These are phyloP conservation scores for Chaetomium sp. DNA, from an alignment of 2,329 filamentous ascomycete genomes.

Conservation along the genomic window DNA sequence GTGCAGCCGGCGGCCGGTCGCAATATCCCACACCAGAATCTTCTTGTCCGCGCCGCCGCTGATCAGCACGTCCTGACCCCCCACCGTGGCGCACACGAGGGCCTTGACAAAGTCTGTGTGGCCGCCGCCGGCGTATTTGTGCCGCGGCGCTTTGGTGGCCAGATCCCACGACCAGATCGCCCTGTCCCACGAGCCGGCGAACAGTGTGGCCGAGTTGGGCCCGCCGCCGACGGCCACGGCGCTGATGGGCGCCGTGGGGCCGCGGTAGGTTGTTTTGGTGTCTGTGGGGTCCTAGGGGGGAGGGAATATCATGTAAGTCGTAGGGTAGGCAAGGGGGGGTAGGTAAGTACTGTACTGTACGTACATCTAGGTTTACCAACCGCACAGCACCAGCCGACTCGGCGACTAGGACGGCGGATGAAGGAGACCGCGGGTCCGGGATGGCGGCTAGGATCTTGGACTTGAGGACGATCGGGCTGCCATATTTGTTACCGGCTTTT, in stretches of 20 bases:
- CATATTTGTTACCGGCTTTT: constrained; percentile 70
- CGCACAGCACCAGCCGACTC: constrained; percentile 81
- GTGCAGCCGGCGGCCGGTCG: constrained; percentile 61
- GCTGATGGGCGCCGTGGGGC: constrained; percentile 73
- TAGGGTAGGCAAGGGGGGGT: no score
- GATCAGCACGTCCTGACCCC: constrained; percentile 57
- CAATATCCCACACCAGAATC: constrained; percentile 76
- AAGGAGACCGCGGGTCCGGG: constrained; percentile 56
- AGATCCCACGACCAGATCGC: constrained; percentile 79
- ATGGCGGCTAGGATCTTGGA: constrained; percentile 79
- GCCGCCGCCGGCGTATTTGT: constrained; percentile 53
- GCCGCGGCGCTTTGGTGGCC: constrained; percentile 45
- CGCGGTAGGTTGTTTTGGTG: constrained; percentile 52
- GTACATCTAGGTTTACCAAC: constrained; percentile 67
- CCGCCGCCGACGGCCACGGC: constrained; percentile 60
- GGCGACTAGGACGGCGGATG: constrained; percentile 64
- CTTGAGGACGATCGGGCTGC: constrained; percentile 69
- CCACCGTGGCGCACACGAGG: constrained; percentile 56
- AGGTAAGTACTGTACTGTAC: constrained; percentile 7
- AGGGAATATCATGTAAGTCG: not conserved
- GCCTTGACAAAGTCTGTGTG: constrained; percentile 91
- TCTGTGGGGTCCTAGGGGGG: constrained; percentile 33
- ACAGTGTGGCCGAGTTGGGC: constrained; percentile 51
- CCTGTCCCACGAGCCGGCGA: constrained; percentile 94
- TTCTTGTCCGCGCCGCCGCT: constrained; percentile 74